phyloP scores from a whole-genome alignment of 1,139 yeast genomes.

The Taiozyma onychis region DNA sequence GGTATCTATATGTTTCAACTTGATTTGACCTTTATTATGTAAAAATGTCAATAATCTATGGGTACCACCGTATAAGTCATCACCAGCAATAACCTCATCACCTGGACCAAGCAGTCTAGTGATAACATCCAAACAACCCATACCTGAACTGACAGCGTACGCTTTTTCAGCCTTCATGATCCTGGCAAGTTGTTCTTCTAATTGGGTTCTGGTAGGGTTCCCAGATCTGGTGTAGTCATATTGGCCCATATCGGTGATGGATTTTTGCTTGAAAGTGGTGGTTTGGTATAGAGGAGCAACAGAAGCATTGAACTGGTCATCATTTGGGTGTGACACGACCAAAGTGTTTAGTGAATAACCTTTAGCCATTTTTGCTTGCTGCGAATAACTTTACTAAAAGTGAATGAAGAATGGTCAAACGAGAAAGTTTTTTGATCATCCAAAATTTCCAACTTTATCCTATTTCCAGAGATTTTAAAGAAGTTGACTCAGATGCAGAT shows the following conservation, averaged over 20 bases:
- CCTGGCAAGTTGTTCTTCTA: conserved; percentile 71
- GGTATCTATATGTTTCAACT: conserved; percentile 77
- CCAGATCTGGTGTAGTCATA: conserved; percentile 95
- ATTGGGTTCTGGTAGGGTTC: conserved; percentile 80
- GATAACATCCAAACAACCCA: conserved; percentile 88
- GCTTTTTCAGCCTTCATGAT: conserved; percentile 71
- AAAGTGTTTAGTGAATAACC: conserved; percentile 51
- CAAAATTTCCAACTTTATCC: not conserved
- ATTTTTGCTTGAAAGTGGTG: conserved; percentile 85
- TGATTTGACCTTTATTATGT: conserved; percentile 59
- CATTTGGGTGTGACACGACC: conserved; percentile 58
- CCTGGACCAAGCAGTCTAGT: conserved; percentile 68
- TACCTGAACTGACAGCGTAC: conserved; percentile 83
- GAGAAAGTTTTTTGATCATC: not conserved
- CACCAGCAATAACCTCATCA: conserved; percentile 87
- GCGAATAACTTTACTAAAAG: too few relatives aligned
- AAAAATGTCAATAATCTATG: conserved; percentile 77
- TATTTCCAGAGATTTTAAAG: not conserved
- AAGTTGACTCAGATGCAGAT: not conserved
- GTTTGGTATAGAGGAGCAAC: conserved; percentile 88
- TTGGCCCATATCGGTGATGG: conserved; percentile 71
- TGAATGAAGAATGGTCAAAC: too few relatives aligned
- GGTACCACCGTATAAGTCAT: conserved; percentile 90
- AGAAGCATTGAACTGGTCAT: conserved; percentile 76
- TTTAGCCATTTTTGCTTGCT: not conserved